Evolutionary conservation across 495 filamentous ascomycete species (phyloP), one percentile per base, ranked within the genome.

Genomic region (Penicillium verhagenii): DNA sequence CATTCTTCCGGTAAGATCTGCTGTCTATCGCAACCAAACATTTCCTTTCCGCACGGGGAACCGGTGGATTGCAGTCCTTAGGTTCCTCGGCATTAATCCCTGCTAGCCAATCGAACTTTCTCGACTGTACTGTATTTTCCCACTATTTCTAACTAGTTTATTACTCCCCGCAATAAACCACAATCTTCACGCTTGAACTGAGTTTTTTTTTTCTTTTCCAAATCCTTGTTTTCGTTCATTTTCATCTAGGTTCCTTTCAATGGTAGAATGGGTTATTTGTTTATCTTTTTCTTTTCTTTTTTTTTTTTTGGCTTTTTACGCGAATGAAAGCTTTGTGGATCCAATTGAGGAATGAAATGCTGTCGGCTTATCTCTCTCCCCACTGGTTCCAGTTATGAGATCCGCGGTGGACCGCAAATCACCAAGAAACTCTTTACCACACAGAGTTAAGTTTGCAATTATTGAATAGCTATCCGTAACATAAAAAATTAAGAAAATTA

Each of bases 1-100:
- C 5, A 29, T 52, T 46, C 42, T 35, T 58, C 49, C 52, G 56
- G 61, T 42, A 61, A 56, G 62, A 65, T 65, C 62, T 56, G 33
- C 59, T 57, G 59, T 26, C 23, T 37, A 61, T 64, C 47, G 18
- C 28, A 45, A 45, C 23, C 23, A 45, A 43, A 43, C 40, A 23
- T 24, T 14, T n/a, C n/a, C 37, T 14, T 39, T 19, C 37, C 37
- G 38, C 18, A 20, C 38, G 38, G 38, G 42, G 42, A 45, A 16
- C 13, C 23, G 14, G 20, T 45, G 42, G 23, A 26, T 16, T 26
- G 42, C 13, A 45, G 21, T 21, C 8, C 6, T 19, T 25, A 9
- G 28, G 14, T 35, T n/a, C 31, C 33, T 42, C 49, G 49, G 37
- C 25, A 42, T 40, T 14, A 33, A 43, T n/a, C 37, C 25, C 23